These are phyloP conservation scores for Fusarium sp. DNA, from an alignment of 2,329 filamentous ascomycete species.

Conservation along the genomic window DNA sequence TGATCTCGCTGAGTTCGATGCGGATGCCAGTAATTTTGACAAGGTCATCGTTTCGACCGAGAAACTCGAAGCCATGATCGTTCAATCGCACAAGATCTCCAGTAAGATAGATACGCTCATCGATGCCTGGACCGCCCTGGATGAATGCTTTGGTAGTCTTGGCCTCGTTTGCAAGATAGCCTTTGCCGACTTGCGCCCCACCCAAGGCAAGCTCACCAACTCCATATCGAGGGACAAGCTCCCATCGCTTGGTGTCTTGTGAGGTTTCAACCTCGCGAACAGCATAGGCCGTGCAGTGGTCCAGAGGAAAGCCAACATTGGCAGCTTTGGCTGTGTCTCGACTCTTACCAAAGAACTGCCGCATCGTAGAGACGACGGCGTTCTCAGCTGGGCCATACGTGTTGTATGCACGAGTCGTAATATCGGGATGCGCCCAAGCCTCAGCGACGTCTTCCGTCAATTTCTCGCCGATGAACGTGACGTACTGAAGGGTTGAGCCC, in stretches of 20 bases:
- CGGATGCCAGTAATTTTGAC: slow-evolving; percentile 24
- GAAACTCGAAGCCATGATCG: slow-evolving; percentile 24
- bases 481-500: slow-evolving; percentile 14
- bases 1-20: slow-evolving; percentile 26
- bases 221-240: slow-evolving; percentile 22
- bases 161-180: slow-evolving; percentile 15
- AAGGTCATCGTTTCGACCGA: slow-evolving; percentile 18
- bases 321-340: slow-evolving; percentile 18
- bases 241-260: not conserved
- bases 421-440: slow-evolving; percentile 11
- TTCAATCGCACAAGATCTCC: slow-evolving; percentile 25
- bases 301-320: slow-evolving; percentile 16
- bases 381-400: slow-evolving; percentile 19
- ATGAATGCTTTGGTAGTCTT: slow-evolving; percentile 24
- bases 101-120: slow-evolving; percentile 20
- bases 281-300: slow-evolving; percentile 15
- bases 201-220: slow-evolving; percentile 19
- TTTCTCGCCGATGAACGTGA: slow-evolving; percentile 21
- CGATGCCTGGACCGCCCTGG: slow-evolving; percentile 5
- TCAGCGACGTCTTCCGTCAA: slow-evolving; percentile 21
- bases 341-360: slow-evolving; percentile 13
- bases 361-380: slow-evolving; percentile 20
- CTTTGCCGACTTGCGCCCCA: slow-evolving; percentile 18
- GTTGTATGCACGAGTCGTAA: slow-evolving; percentile 20
- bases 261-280: slow-evolving; percentile 6